These are phyloP conservation scores for Vitis hybrid DNA, from an alignment of 177 flowering plant species.

Conservation along the genomic window DNA sequence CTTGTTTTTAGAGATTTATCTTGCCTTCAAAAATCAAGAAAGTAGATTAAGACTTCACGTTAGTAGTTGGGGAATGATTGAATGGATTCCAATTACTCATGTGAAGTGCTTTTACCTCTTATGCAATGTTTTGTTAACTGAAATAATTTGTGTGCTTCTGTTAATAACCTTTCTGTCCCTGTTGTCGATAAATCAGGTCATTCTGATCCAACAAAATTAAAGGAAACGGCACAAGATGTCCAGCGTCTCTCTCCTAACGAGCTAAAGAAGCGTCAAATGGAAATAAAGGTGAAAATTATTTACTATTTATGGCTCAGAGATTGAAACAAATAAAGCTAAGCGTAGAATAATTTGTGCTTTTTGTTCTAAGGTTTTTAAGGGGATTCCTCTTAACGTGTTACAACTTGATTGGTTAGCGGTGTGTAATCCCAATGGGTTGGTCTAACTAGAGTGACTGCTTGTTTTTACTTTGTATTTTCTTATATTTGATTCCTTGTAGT, in stretches of 20 bases:
- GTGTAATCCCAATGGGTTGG: too few relatives aligned
- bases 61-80: not conserved
- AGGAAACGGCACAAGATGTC: conserved; percentile 57
- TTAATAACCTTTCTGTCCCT: not conserved
- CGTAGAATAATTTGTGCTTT: too few relatives aligned
- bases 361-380: too few relatives aligned
- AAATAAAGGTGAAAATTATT: conserved; percentile 51
- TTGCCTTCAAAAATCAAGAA: not conserved
- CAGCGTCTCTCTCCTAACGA: conserved; percentile 55
- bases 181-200: conserved; percentile 46
- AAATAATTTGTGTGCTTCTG: not conserved
- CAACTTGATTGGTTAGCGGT: too few relatives aligned
- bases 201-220: conserved; percentile 78
- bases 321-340: too few relatives aligned
- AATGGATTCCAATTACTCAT: not conserved
- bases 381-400: too few relatives aligned
- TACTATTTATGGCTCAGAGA: too few relatives aligned
- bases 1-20: not conserved
- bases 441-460: too few relatives aligned
- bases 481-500: too few relatives aligned
- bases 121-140: not conserved
- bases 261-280: conserved; percentile 61
- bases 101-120: not conserved
- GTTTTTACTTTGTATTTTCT: too few relatives aligned
- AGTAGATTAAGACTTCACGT: not conserved